These are phyloP conservation scores for Bipolaris zeicola DNA, from an alignment of 2,329 filamentous ascomycete species.

Conservation along the genomic window DNA sequence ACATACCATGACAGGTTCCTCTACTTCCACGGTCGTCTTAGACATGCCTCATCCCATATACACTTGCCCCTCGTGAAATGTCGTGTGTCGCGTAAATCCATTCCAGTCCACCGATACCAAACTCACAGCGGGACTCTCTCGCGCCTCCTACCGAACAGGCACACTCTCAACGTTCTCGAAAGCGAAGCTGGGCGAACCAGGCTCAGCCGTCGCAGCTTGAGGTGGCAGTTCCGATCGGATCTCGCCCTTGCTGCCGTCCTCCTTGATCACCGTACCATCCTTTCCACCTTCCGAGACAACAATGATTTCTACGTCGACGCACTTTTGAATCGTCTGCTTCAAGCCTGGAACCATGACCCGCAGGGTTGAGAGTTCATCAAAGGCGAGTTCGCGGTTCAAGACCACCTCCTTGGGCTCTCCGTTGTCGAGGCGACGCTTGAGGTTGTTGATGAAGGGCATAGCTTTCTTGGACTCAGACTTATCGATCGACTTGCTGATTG, in stretches of 20 bases:
- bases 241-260: conserved; percentile 62
- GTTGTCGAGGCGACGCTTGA: conserved; percentile 80
- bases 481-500: conserved; percentile 74
- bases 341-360: conserved; percentile 78
- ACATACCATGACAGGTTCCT: not conserved
- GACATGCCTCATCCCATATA: not conserved
- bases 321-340: conserved; percentile 73
- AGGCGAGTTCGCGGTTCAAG: conserved; percentile 82
- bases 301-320: conserved; percentile 73
- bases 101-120: not conserved
- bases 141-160: conserved; percentile 25
- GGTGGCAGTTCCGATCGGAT: conserved; percentile 63
- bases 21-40: not conserved
- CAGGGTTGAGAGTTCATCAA: conserved; percentile 81
- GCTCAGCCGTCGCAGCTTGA: conserved; percentile 75
- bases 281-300: conserved; percentile 73
- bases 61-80: not conserved
- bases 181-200: conserved; percentile 79
- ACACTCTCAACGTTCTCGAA: conserved; percentile 74
- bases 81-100: not conserved
- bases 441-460: conserved; percentile 90
- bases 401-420: conserved; percentile 71
- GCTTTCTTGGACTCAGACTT: conserved; percentile 97
- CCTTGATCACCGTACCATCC: conserved; percentile 61
- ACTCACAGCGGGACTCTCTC: not conserved